phyloP scores from a whole-genome alignment of 2,329 filamentous ascomycete species.

The Fusarium austroafricanum region DNA sequence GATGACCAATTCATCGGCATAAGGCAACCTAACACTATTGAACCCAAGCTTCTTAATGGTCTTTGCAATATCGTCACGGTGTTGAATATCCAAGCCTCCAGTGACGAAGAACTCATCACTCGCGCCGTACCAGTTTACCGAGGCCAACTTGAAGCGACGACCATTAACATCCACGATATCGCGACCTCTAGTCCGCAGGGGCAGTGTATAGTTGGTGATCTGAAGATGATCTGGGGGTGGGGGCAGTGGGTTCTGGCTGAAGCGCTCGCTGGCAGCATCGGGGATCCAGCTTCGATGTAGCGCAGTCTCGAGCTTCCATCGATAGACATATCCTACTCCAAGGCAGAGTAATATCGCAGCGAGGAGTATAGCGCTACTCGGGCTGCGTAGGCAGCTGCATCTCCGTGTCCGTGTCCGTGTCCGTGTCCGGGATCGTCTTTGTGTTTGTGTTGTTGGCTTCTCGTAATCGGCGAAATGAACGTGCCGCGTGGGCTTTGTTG shows the following conservation, averaged over 20 bases:
- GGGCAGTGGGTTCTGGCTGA: slow-evolving; percentile 61
- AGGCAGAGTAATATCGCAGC: slow-evolving; percentile 47
- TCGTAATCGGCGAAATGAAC: slow-evolving; percentile 16
- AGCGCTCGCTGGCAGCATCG: slow-evolving; percentile 59
- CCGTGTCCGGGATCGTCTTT: slow-evolving; percentile 1
- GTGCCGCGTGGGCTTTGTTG: slow-evolving; percentile 4
- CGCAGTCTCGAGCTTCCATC: slow-evolving; percentile 59
- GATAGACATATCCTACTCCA: slow-evolving; percentile 53
- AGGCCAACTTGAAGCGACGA: slow-evolving; percentile 70
- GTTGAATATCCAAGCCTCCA: slow-evolving; percentile 71
- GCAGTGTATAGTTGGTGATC: slow-evolving; percentile 64
- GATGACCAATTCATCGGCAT: slow-evolving; percentile 75
- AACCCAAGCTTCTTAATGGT: slow-evolving; percentile 73
- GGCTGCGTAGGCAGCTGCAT: slow-evolving; percentile 24
- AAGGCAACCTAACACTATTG: slow-evolving; percentile 76
- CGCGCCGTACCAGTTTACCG: slow-evolving; percentile 78
- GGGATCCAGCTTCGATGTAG: slow-evolving; percentile 62
- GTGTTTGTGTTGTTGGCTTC: slow-evolving; percentile 8
- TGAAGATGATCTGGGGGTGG: slow-evolving; percentile 56
- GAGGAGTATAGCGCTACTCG: slow-evolving; percentile 52
- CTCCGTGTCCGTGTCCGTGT: background rate
- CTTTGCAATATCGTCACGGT: slow-evolving; percentile 69
- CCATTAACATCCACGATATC: slow-evolving; percentile 69
- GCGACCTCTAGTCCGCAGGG: slow-evolving; percentile 69
- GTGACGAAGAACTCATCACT: slow-evolving; percentile 74